Evolutionary conservation across 768 basidiomycete species (phyloP), one percentile per base, ranked within the genome.

Genomic region (Tulasnella calospora): DNA sequence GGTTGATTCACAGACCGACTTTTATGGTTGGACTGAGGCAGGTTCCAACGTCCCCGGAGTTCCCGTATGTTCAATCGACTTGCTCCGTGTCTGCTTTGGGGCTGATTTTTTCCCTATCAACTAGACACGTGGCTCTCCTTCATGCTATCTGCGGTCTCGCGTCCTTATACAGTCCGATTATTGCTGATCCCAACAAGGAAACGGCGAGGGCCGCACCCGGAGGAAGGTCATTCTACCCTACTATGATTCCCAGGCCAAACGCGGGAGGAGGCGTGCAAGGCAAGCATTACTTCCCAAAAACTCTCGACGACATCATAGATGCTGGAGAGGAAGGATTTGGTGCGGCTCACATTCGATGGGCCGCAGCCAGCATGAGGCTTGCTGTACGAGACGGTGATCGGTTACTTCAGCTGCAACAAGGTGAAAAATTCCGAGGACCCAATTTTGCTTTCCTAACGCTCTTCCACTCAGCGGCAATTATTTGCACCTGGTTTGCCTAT

Each of bases 141-240:
- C 79, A 80, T 41, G 79, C 79, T 3, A 79, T 80, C 7, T 80
- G 79, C 78, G 78, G 67, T 0, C 2, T 80, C 8, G 79, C 79
- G 5, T 79, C 79, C 8, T 21, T 80, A 19, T 78, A 80, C 61
- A 67, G 79, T 8, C 40, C 79, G 47, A 38, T 72, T n/a, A 78
- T 78, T 23, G 13, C 38, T 0, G 75, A 76, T 36, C 21, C 35
- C 30, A 35, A 38, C 21, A 1, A 3, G 33, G 57, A 57, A 13
- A 21, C 30, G 46, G 12, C 19, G 1, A 74, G 0, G 0, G 0
- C 21, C 30, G 73, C 21, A 44, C 15, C 15, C 44, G 8, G 46
- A 35, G 73, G 38, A 44, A 33, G 30, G 27, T 19, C 40, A 10
- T 55, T 74, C 73, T 10, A 38, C 46, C n/a, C 44, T 9, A 41